phyloP scores from a whole-genome alignment of 495 filamentous ascomycete species.

The Penicillium alfredii region DNA sequence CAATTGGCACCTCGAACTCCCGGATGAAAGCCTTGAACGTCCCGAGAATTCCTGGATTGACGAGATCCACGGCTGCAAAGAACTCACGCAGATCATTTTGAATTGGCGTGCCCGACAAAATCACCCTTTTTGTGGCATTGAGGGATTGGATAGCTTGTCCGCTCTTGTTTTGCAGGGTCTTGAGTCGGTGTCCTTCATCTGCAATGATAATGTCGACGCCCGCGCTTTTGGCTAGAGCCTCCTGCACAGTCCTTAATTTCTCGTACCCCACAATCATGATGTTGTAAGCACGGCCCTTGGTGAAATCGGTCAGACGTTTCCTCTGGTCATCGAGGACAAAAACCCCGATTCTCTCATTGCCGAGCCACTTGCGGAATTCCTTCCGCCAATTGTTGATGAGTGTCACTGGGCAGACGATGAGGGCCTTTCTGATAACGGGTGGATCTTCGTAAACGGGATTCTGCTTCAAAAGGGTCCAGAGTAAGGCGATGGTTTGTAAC shows the following conservation, averaged over 20 bases:
- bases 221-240: conserved; percentile 55
- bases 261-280: conserved; percentile 85
- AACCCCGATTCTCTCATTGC: conserved; percentile 69
- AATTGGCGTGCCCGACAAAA: conserved; percentile 72
- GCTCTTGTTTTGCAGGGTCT: conserved; percentile 77
- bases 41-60: conserved; percentile 70
- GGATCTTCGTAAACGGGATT: conserved; percentile 59
- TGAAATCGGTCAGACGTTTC: conserved; percentile 66
- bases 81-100: conserved; percentile 80
- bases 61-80: conserved; percentile 71
- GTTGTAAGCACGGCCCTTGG: conserved; percentile 65
- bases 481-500: conserved; percentile 67
- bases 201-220: conserved; percentile 74
- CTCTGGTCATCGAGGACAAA: conserved; percentile 65
- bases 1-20: conserved; percentile 68
- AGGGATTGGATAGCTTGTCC: conserved; percentile 68
- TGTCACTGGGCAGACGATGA: conserved; percentile 78
- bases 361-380: conserved; percentile 77
- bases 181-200: conserved; percentile 76
- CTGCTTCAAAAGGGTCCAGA: conserved; percentile 80
- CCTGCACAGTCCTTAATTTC: conserved; percentile 63
- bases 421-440: conserved; percentile 67
- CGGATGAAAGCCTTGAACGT: conserved; percentile 63
- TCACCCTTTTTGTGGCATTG: conserved; percentile 60
- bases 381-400: conserved; percentile 76